Conservation (phyloP, 2,329 filamentous ascomycete genomes). For the Talaromyces piceae region DNA sequence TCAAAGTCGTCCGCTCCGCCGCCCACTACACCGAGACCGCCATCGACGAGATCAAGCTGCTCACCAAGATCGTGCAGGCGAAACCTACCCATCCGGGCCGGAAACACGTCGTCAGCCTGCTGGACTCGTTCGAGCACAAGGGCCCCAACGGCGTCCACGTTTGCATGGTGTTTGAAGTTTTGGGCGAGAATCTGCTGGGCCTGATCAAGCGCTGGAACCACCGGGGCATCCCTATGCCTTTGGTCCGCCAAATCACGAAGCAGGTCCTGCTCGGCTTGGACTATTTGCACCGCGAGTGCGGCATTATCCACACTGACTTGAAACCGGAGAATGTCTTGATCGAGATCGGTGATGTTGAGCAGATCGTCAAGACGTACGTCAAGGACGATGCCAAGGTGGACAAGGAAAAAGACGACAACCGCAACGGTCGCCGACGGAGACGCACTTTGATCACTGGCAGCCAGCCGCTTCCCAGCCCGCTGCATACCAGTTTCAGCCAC, state of each 20-base stretch:
- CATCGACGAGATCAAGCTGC: constrained; percentile 96
- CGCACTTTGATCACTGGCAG: constrained; percentile 94
- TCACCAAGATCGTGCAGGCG: constrained; percentile 92
- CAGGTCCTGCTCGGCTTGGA: constrained; percentile 93
- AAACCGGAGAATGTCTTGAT: constrained; percentile 98
- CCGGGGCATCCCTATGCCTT: constrained; percentile 86
- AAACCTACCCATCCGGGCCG: constrained; percentile 92
- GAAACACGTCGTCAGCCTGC: constrained; percentile 87
- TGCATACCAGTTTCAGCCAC: constrained; percentile 85
- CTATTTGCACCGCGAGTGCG: constrained; percentile 94
- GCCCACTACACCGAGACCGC: constrained; percentile 98
- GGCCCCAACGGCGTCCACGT: constrained; percentile 94
- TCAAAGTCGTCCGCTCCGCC: constrained; percentile 95
- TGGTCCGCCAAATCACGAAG: constrained; percentile 98
- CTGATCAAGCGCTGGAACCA: constrained; percentile 99
- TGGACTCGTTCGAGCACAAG: constrained; percentile 97
- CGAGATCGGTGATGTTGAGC: constrained; percentile 97
- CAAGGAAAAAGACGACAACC: constrained; percentile 72
- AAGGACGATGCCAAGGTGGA: constrained; percentile 60
- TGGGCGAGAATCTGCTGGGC: constrained; percentile 89
- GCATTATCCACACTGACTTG: constrained; percentile 95
- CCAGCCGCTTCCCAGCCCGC: constrained; percentile 87
- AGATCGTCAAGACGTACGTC: constrained; percentile 94
- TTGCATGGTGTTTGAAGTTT: constrained; percentile 98
- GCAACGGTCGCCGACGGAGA: constrained; percentile 81